These are phyloP conservation scores for Discostella stelligera DNA, from an alignment of 352 stramenopile species.

Conservation along the genomic window DNA sequence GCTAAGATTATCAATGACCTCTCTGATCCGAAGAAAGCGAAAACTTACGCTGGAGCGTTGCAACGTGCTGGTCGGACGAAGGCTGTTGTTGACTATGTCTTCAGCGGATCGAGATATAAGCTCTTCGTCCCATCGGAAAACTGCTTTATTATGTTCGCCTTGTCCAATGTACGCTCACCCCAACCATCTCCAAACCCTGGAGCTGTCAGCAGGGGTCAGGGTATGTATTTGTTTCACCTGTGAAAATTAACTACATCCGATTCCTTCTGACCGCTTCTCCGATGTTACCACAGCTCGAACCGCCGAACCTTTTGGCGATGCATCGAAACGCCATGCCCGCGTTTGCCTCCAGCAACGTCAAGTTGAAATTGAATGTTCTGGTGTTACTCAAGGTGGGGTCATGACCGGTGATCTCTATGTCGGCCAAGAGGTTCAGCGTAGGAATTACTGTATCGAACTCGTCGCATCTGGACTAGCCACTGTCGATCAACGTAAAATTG, in stretches of 20 bases:
- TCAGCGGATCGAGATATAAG: slow-evolving; percentile 94
- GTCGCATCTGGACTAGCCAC: slow-evolving; percentile 90
- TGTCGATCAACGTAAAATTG: slow-evolving; percentile 90
- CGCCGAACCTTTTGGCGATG: slow-evolving; percentile 81
- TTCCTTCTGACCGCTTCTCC: neutral
- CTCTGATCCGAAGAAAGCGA: slow-evolving; percentile 80
- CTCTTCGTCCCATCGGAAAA: slow-evolving; percentile 96
- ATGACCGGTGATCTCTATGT: slow-evolving; percentile 83
- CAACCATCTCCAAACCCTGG: slow-evolving; percentile 66
- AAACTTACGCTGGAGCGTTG: slow-evolving; percentile 75
- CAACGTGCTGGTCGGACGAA: slow-evolving; percentile 73
- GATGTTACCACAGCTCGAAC: slow-evolving; percentile 31
- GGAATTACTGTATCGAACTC: slow-evolving; percentile 90
- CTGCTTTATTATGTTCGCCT: slow-evolving; percentile 89
- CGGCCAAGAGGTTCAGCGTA: slow-evolving; percentile 64
- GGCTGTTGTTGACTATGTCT: slow-evolving; percentile 92
- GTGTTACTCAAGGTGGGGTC: slow-evolving; percentile 86
- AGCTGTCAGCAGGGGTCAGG: slow-evolving; percentile 42
- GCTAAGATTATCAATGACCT: slow-evolving; percentile 84
- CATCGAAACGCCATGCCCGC: slow-evolving; percentile 73
- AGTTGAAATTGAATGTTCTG: slow-evolving; percentile 74
- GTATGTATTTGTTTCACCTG: neutral
- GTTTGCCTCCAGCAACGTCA: slow-evolving; percentile 72
- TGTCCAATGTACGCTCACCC: slow-evolving; percentile 64
- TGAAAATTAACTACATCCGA: neutral